Evolutionary conservation across 495 filamentous ascomycete genomes (phyloP).

Genomic region (Apiosordaria backusii): DNA sequence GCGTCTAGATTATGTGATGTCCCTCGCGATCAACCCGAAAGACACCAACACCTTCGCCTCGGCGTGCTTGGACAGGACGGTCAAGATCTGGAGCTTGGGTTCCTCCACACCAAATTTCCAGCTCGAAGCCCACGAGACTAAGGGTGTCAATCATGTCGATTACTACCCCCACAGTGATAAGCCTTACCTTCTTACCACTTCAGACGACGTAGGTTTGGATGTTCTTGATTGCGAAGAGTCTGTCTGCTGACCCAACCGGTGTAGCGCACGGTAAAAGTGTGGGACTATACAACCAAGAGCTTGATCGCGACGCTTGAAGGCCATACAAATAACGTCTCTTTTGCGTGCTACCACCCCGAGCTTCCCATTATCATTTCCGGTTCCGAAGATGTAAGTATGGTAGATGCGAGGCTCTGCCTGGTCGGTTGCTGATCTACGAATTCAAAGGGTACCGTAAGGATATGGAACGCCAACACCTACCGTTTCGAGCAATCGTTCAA

Average conservation of each 20-base stretch:
- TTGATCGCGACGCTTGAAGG: constrained; percentile 95
- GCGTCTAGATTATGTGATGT: constrained; percentile 66
- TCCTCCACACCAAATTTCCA: constrained; percentile 90
- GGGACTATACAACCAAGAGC: constrained; percentile 98
- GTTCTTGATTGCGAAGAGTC: not conserved
- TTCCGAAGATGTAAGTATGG: constrained; percentile 67
- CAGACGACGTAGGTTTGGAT: constrained; percentile 60
- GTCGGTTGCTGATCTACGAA: not conserved
- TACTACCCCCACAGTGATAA: constrained; percentile 97
- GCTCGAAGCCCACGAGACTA: constrained; percentile 94
- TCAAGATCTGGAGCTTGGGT: constrained; percentile 98
- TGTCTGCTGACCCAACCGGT: not conserved
- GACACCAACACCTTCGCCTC: constrained; percentile 97
- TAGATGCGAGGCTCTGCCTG: not conserved
- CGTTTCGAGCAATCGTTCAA: constrained; percentile 91
- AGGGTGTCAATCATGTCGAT: constrained; percentile 96
- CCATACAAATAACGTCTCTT: constrained; percentile 98
- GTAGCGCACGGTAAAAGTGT: constrained; percentile 83
- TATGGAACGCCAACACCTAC: constrained; percentile 98
- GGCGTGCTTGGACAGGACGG: constrained; percentile 91
- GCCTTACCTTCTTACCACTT: constrained; percentile 94
- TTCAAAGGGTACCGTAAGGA: constrained; percentile 75
- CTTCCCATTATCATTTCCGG: constrained; percentile 98
- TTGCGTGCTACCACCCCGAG: constrained; percentile 97
- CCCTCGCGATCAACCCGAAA: constrained; percentile 98